phyloP scores from a whole-genome alignment of 768 basidiomycete species.

The Psilocybe sp. region DNA sequence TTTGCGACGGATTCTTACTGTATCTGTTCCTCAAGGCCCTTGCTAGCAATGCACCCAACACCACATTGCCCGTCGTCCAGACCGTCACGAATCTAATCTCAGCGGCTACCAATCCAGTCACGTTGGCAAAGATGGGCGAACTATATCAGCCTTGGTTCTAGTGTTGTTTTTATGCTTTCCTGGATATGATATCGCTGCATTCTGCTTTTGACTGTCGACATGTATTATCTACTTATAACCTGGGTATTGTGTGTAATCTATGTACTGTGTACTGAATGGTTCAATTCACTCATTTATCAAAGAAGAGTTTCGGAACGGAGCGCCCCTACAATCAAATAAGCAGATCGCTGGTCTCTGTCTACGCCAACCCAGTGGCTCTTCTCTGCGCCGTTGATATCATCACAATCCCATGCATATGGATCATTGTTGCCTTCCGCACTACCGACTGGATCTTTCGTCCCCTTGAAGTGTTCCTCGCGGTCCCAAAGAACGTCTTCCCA shows the following conservation, averaged over 20 bases:
- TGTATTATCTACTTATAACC: not conserved
- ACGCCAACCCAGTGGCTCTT: slow-evolving; percentile 75
- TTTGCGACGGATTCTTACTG: not conserved
- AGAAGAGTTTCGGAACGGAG: slow-evolving; percentile 71
- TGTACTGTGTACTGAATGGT: not conserved
- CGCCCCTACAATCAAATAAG: slow-evolving; percentile 77
- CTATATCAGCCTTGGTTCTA: slow-evolving; percentile 86
- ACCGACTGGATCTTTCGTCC: slow-evolving; percentile 13
- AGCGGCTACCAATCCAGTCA: slow-evolving; percentile 80
- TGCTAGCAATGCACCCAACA: slow-evolving; percentile 34
- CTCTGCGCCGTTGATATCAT: slow-evolving; percentile 43
- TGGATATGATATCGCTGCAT: not conserved
- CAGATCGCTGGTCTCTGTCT: slow-evolving; percentile 76
- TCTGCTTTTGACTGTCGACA: slow-evolving; percentile 9
- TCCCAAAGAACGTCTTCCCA: slow-evolving; percentile 84
- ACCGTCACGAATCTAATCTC: slow-evolving; percentile 82
- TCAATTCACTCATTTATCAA: slow-evolving; percentile 10
- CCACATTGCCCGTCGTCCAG: slow-evolving; percentile 63
- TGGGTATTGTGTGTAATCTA: not conserved
- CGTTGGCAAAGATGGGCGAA: slow-evolving; percentile 84
- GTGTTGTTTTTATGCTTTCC: slow-evolving; percentile 10
- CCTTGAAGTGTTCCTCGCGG: slow-evolving; percentile 57
- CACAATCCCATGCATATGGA: slow-evolving; percentile 61
- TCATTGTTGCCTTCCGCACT: slow-evolving; percentile 34
- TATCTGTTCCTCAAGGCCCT: slow-evolving; percentile 22